Evolutionary conservation across 345 rosid species (phyloP).

Genomic region (Melaleuca alternifolia): DNA sequence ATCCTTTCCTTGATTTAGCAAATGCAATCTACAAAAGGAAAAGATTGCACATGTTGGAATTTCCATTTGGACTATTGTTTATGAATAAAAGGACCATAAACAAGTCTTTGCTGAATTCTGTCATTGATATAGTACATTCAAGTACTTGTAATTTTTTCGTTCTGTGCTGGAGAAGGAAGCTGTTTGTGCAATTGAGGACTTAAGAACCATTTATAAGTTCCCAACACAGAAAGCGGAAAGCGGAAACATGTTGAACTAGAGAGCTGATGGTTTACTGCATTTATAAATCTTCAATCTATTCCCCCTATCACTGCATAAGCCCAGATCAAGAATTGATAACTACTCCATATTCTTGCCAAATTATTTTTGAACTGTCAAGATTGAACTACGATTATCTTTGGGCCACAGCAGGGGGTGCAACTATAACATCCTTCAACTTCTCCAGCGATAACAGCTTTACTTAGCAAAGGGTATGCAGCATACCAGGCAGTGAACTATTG

Average conservation of each 20-base stretch:
- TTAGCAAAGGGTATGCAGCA: neutral
- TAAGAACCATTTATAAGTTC: neutral
- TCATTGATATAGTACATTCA: neutral
- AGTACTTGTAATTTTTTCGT: neutral
- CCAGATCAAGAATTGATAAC: neutral
- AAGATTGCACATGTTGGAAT: neutral
- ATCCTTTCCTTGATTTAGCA: slow-evolving; percentile 66
- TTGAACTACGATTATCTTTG: neutral
- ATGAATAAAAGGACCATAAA: neutral
- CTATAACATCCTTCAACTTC: neutral
- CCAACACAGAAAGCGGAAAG: neutral
- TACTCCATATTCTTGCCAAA: neutral
- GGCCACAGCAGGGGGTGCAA: neutral
- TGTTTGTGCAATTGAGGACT: neutral
- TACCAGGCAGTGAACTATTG: neutral
- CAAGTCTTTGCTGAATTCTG: neutral
- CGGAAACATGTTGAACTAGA: neutral
- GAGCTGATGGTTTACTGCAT: neutral
- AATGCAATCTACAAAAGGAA: slow-evolving; percentile 37
- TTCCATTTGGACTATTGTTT: neutral
- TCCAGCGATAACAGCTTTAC: neutral
- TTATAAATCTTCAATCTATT: neutral
- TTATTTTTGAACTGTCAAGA: neutral
- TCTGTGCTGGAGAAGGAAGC: neutral
- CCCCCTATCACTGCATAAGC: neutral